Percentiles rank a stretch among this genome's conserved stretches.
Evolutionary conservation across 2,329 filamentous ascomycete genomes (phyloP).

Genomic region (Aspergillus sp.): DNA sequence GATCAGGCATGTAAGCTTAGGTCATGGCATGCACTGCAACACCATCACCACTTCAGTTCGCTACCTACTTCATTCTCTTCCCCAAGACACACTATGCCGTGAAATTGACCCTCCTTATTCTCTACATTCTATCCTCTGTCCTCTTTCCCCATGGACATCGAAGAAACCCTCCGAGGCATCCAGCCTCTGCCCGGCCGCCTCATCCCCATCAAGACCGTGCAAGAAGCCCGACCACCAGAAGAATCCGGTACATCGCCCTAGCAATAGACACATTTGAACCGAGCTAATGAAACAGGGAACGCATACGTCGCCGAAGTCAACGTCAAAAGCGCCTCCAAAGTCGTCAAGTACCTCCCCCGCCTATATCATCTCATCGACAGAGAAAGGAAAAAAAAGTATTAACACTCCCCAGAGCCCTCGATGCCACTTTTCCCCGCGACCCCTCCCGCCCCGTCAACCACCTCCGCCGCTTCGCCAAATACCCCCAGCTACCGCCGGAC

Average conservation of each 20-base stretch:
- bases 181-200: constrained; percentile 35
- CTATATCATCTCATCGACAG: too few relatives aligned
- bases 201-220: constrained; percentile 42
- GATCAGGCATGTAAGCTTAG: constrained; percentile 13
- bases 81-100: not conserved
- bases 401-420: constrained; percentile 33
- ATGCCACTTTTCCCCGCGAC: constrained; percentile 35
- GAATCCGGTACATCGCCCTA: constrained; percentile 38
- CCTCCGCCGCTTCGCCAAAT: constrained; percentile 42
- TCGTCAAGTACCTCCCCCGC: constrained; percentile 35
- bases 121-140: not conserved
- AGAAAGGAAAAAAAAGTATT: not conserved
- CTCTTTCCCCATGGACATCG: constrained; percentile 16
- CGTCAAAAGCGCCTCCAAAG: constrained; percentile 43
- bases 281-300: constrained; percentile 32
- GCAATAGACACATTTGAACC: not conserved
- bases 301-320: constrained; percentile 46
- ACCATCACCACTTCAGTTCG: not conserved
- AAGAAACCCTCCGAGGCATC: constrained; percentile 23
- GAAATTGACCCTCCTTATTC: not conserved
- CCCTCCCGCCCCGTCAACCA: constrained; percentile 33
- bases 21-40: constrained; percentile 22
- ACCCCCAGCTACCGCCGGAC: constrained; percentile 31
- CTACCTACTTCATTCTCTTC: not conserved
- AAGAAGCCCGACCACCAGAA: constrained; percentile 41